Conservation (phyloP, 1,139 yeast genomes). For the Scheffersomyces quercinus region DNA sequence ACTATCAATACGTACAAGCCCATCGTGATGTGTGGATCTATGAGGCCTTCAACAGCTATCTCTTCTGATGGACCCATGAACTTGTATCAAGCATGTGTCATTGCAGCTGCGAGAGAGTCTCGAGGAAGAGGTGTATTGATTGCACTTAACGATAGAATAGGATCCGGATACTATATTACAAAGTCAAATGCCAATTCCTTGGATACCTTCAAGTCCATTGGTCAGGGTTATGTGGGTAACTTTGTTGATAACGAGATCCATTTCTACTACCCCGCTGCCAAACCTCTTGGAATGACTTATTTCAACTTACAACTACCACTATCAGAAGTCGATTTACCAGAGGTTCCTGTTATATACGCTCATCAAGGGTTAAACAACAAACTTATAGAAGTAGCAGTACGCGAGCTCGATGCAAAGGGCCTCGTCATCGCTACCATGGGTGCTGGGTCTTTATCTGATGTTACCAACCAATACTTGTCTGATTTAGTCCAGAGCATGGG, state of each 20-base stretch:
- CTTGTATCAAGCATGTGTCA: slow-evolving; percentile 66
- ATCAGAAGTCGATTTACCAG: slow-evolving; percentile 32
- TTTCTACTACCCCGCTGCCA: slow-evolving; percentile 62
- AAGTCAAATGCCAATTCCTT: slow-evolving; percentile 69
- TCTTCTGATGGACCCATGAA: slow-evolving; percentile 77
- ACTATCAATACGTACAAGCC: slow-evolving; percentile 60
- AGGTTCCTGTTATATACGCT: slow-evolving; percentile 55
- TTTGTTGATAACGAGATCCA: slow-evolving; percentile 67
- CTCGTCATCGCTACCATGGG: slow-evolving; percentile 70
- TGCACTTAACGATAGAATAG: slow-evolving; percentile 65
- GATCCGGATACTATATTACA: slow-evolving; percentile 69
- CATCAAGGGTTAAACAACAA: slow-evolving; percentile 60
- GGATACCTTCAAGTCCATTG: slow-evolving; percentile 66
- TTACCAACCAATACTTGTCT: slow-evolving; percentile 43
- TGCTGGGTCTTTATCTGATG: slow-evolving; percentile 62
- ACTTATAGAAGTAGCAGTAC: slow-evolving; percentile 44
- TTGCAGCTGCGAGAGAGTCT: slow-evolving; percentile 54
- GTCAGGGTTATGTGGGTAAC: slow-evolving; percentile 70
- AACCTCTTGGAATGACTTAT: slow-evolving; percentile 52
- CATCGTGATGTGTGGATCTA: slow-evolving; percentile 67
- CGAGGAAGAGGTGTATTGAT: slow-evolving; percentile 62
- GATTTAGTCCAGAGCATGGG: slow-evolving; percentile 24
- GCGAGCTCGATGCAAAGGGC: slow-evolving; percentile 49
- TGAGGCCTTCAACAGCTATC: slow-evolving; percentile 71
- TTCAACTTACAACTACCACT: slow-evolving; percentile 33